Evolutionary conservation across 108 stramenopile species (phyloP), one percentile per base, ranked within the genome.

Genomic region (Skeletonema potamos): DNA sequence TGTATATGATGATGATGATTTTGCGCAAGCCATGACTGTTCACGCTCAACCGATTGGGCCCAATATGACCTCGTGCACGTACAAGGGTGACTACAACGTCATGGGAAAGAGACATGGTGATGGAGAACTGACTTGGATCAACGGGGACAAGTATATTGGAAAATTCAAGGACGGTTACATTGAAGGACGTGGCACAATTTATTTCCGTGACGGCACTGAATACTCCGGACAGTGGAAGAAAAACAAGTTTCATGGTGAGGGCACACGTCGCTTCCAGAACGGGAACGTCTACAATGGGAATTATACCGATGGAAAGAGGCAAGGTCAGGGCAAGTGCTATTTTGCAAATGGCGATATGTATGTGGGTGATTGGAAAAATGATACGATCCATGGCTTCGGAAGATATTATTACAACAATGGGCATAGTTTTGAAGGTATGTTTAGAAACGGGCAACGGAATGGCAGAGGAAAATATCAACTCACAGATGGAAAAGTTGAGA

Each of bases 331-430:
- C 8, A 69, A 61, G 18, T 81, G 82, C 27, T 76, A 81, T 51
- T 87, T 82, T 72, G 84, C 86, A 29, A 87, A 87, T 43, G 86
- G 87, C 29, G 85, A 88, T 48, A 65, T 79, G 59, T 88, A 86
- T 43, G 72, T 72, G 0, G 87, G 87, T 20, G 68, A 72, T 27
- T 86, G 82, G 68, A 72, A 72, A 56, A 33, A 72, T 37, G 77
- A 72, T 54, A 72, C 65, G 12, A 85, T 87, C 28, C 87, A 91
- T 63, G 90, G 87, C 26, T 63, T 70, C n/a, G 86, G 87, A 2
- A 64, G 82, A 36, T 90, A 88, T 59, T 88, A 86, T 60, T 88
- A 80, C 48, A 70, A 74, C 36, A 78, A 80, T 64, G 84, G 86
- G 9, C 78, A 79, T 41, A 61, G 54, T 32, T 68, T 27, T 76